phyloP scores from a whole-genome alignment of 169 alveolate genomes.

The Amoebophrya sp. region DNA sequence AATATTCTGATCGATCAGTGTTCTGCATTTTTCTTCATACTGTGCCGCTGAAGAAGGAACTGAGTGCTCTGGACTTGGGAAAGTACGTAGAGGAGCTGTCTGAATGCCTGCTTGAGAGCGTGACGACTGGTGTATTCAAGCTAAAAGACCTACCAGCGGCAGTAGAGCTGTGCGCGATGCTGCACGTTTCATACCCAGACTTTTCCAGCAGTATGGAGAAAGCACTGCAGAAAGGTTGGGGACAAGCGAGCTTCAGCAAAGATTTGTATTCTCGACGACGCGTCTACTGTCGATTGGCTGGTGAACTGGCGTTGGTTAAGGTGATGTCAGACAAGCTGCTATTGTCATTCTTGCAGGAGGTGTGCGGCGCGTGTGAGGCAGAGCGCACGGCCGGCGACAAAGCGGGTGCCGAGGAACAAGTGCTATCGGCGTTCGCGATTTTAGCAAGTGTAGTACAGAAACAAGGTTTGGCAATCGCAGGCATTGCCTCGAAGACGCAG shows the following conservation, averaged over 20 bases:
- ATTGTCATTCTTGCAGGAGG: neutral
- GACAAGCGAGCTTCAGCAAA: neutral
- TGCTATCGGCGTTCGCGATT: neutral
- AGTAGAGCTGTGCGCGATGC: neutral
- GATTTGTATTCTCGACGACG: neutral
- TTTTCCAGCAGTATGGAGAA: neutral
- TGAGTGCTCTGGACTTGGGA: neutral
- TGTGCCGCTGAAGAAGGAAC: slow-evolving; percentile 11
- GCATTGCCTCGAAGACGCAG: neutral
- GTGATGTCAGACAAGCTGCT: neutral
- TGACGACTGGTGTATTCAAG: neutral
- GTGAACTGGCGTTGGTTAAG: neutral
- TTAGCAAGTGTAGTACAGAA: neutral
- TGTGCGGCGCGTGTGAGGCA: neutral
- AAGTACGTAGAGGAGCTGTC: neutral
- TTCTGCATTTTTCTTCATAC: too few relatives aligned
- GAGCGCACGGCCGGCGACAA: neutral
- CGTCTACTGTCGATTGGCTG: neutral
- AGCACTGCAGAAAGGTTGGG: neutral
- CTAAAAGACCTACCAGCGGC: neutral
- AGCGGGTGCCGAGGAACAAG: neutral
- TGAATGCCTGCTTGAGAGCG: neutral
- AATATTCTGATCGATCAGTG: too few relatives aligned
- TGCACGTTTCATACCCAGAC: neutral
- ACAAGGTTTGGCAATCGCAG: neutral